Conservation (phyloP, 129 eudicot species). For the Cynara cardunculus region DNA sequence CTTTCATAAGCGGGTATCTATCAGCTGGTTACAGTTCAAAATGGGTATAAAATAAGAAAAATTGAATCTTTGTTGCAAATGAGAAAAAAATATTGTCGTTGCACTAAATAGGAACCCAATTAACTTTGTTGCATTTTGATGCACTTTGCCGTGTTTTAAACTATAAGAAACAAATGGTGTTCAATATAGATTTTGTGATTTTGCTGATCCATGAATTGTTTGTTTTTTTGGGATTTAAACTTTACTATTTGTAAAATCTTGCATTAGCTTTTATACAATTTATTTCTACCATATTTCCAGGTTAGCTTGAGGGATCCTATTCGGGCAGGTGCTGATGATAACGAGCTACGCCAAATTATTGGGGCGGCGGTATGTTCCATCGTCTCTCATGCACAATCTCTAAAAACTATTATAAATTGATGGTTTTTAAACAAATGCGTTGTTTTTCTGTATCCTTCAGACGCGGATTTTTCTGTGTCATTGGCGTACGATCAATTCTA, state of each 20-base stretch:
- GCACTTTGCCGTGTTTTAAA: background rate
- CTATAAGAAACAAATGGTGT: background rate
- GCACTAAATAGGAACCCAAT: background rate
- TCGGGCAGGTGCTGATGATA: constrained; percentile 82
- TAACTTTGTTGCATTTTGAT: background rate
- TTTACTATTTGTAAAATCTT: background rate
- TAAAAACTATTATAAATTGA: background rate
- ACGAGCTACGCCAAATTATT: constrained; percentile 66
- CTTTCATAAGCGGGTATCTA: background rate
- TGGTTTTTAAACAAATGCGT: background rate
- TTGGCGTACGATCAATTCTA: background rate
- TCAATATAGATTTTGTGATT: background rate
- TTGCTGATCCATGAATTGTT: background rate
- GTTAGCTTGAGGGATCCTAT: constrained; percentile 98
- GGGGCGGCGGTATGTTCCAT: constrained; percentile 72
- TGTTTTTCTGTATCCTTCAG: background rate
- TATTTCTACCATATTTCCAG: constrained; percentile 31
- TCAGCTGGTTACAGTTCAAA: background rate
- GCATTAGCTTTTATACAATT: background rate
- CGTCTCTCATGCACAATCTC: background rate
- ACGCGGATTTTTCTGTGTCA: background rate
- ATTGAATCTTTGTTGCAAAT: background rate
- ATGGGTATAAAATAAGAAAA: background rate
- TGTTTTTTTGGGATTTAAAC: background rate
- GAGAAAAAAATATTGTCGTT: background rate